Evolutionary conservation across 1,284 basidiomycete species (phyloP).

Genomic region (Ceratobasidium sp.): DNA sequence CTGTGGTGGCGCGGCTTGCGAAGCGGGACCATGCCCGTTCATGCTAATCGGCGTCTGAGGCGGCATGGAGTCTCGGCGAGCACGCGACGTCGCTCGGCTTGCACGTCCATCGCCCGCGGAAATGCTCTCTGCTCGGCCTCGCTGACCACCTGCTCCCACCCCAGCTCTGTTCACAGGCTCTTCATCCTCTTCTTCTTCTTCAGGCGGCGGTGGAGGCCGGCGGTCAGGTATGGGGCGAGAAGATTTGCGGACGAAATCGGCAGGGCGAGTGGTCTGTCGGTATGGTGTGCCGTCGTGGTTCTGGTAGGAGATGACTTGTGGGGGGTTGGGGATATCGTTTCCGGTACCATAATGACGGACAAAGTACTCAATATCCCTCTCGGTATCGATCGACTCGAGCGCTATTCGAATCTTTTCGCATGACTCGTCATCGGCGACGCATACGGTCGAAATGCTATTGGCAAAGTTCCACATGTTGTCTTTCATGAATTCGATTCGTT

Average conservation of each 20-base stretch:
- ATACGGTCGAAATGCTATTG: constrained; percentile 93
- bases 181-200: constrained; percentile 58
- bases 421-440: constrained; percentile 96
- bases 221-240: constrained; percentile 55
- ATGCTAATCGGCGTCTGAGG: constrained; percentile 5
- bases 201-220: constrained; percentile 47
- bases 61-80: constrained; percentile 18
- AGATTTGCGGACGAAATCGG: constrained; percentile 65
- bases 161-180: constrained; percentile 60
- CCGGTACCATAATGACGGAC: constrained; percentile 86
- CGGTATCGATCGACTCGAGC: constrained; percentile 82
- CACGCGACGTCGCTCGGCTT: constrained; percentile 24
- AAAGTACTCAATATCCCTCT: constrained; percentile 84
- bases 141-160: constrained; percentile 61
- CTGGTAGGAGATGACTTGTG: constrained; percentile 79
- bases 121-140: constrained; percentile 35
- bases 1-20: constrained; percentile 15
- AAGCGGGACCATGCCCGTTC: constrained; percentile 2
- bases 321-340: constrained; percentile 81
- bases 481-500: constrained; percentile 91
- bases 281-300: constrained; percentile 64
- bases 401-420: constrained; percentile 86
- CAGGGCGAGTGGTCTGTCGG: constrained; percentile 59
- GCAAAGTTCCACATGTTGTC: constrained; percentile 96
- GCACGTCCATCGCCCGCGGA: constrained; percentile 21